Percentiles rank a stretch among this genome's conserved stretches.
These are phyloP conservation scores for Kodamaea jinghongensis DNA, from an alignment of 805 yeast genomes.

Conservation along the genomic window DNA sequence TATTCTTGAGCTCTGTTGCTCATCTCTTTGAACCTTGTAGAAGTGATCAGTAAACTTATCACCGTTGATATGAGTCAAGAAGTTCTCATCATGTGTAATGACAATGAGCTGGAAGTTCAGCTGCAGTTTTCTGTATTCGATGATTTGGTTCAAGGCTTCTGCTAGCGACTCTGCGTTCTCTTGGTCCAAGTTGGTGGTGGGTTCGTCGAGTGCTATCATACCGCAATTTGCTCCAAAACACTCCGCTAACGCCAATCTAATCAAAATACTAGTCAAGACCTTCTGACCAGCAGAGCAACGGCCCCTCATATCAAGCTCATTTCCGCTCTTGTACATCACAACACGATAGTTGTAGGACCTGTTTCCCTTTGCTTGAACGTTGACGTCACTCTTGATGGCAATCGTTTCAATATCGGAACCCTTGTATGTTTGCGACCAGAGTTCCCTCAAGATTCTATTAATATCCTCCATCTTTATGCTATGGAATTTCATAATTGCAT, in stretches of 20 bases:
- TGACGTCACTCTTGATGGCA: conserved; percentile 77
- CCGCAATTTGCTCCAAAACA: conserved; percentile 96
- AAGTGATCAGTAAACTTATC: conserved; percentile 82
- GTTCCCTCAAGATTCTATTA: conserved; percentile 79
- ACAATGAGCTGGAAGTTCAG: conserved; percentile 91
- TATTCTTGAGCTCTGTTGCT: conserved; percentile 76
- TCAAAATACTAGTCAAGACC: conserved; percentile 87
- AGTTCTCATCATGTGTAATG: conserved; percentile 94
- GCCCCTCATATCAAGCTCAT: conserved; percentile 96
- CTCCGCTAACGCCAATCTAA: conserved; percentile 88
- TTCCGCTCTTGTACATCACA: conserved; percentile 89
- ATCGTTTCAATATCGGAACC: conserved; percentile 96
- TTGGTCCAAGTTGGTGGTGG: conserved; percentile 90
- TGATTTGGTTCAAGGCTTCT: conserved; percentile 68
- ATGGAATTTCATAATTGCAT: conserved; percentile 92
- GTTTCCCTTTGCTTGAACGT: conserved; percentile 45
- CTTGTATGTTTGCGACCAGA: conserved; percentile 91
- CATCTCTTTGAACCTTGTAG: conserved; percentile 77
- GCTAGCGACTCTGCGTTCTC: conserved; percentile 90
- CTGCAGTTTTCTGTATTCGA: conserved; percentile 71
- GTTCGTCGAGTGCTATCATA: conserved; percentile 94
- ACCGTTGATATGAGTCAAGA: conserved; percentile 82
- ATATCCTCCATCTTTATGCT: conserved; percentile 89
- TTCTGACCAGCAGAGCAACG: conserved; percentile 98
- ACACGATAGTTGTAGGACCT: conserved; percentile 89